These are phyloP conservation scores for Cymbopogon flexuosus DNA, from an alignment of 202 grass and related monocot species.

Conservation along the genomic window DNA sequence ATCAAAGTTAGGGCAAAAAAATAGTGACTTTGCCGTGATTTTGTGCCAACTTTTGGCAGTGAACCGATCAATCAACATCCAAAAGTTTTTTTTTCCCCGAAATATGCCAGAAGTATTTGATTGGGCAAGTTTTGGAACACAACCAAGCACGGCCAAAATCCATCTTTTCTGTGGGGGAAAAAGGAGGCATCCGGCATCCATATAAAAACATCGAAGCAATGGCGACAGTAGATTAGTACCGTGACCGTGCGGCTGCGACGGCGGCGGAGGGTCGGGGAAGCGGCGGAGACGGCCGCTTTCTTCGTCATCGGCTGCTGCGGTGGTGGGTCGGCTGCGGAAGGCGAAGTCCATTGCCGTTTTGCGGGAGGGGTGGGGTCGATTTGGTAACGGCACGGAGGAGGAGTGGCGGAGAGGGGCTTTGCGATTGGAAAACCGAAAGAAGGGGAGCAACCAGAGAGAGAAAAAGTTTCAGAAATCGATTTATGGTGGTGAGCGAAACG, in stretches of 20 bases:
- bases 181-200: background rate
- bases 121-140: background rate
- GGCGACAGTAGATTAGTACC: no score
- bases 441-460: no score
- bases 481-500: no score
- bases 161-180: background rate
- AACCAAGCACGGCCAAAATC: background rate
- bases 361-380: background rate
- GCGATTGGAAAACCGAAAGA: background rate
- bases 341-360: slow-evolving; percentile 11
- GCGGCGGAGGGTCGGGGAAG: background rate
- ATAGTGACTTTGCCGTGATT: background rate
- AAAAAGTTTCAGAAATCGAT: no score
- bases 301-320: background rate
- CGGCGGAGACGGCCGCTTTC: background rate
- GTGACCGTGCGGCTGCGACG: slow-evolving; percentile 1
- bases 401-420: background rate
- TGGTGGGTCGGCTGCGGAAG: background rate
- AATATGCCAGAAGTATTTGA: no score
- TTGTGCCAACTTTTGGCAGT: background rate
- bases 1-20: background rate
- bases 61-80: no score
- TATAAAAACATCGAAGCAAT: background rate
- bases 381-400: background rate
- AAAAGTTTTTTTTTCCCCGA: no score